Base-by-base conservation (phyloP, 2,329 filamentous ascomycete species). In the Waltergamsia citrina region DNA sequence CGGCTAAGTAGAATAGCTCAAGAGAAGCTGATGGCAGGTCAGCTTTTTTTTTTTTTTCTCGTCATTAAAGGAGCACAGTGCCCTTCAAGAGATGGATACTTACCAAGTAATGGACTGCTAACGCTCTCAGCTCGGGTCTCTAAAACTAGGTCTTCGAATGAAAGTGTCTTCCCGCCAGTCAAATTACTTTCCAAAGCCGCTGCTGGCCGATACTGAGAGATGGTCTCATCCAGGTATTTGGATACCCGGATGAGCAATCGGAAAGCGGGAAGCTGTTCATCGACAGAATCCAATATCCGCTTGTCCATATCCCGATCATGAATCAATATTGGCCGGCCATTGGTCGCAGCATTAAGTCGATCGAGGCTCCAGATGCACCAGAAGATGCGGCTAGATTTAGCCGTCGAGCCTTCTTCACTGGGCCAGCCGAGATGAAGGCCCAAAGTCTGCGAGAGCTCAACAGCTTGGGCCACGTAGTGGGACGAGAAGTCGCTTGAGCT, bases 371-470 rank as follows among this genome's bases (percentile, higher is more conserved):
- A 47, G 6, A 46, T 36, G 28, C 45, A 46, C 34, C 43, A 46
- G 29, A 47, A 47, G 5, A 47, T 27, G 8, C 45, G 43, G 15
- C 34, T 18, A 6, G 41, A 36, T 17, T 37, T 39, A 17, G 39
- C 33, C 3, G 33, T 31, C 5, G 33, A 38, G 6, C 32, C 39
- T 6, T 38, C 37, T 7, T 41, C 42, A 8, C 40, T 39, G 3
- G 44, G 45, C 34, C 45, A 46, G 21, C 43, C 41, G 3, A 47
- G 36, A 26, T 47, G 45, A 7, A 47, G 43, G 3, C 43, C 45
- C 18, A 47, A 33, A 2, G 41, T 45, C 23, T 44, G 45, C 6
- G 43, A 33, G 17, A 42, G 41, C 14, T 39, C 38, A 7, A 47
- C 43, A 12, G 42, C 41, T 27, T 47, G 45, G 3, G 42, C 41